Percentiles rank a stretch among this genome's conserved stretches.
Conservation (phyloP, 257 asterid species). For the Solanum paucissectum region DNA sequence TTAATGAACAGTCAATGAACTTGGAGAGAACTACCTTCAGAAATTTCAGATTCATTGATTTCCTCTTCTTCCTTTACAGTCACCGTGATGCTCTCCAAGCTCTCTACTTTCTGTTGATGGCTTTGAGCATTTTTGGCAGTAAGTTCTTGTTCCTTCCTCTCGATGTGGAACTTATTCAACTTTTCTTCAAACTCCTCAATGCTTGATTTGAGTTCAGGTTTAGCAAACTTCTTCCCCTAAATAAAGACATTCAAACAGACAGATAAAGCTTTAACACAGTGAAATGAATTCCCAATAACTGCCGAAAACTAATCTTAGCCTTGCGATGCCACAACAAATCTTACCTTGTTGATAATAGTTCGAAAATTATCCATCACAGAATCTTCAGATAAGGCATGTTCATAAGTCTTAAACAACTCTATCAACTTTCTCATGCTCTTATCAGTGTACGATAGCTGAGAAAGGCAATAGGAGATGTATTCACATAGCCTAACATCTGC, state of each 20-base stretch:
- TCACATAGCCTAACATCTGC: constrained; percentile 85
- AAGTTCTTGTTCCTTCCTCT: constrained; percentile 73
- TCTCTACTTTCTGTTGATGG: constrained; percentile 55
- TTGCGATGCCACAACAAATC: background rate
- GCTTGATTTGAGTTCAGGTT: constrained; percentile 73
- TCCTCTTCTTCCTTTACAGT: constrained; percentile 36
- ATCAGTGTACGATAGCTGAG: constrained; percentile 85
- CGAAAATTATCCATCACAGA: constrained; percentile 75
- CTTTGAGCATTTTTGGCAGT: constrained; percentile 74
- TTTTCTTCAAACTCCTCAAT: constrained; percentile 90
- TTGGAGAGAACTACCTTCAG: constrained; percentile 45
- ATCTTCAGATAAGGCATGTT: constrained; percentile 73
- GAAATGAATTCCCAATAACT: background rate
- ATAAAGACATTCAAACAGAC: background rate
- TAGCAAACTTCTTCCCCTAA: constrained; percentile 83
- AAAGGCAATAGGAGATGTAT: constrained; percentile 86
- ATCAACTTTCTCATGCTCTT: constrained; percentile 83
- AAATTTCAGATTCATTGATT: constrained; percentile 48
- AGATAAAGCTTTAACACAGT: background rate
- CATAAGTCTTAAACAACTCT: constrained; percentile 72
- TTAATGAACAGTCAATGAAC: background rate
- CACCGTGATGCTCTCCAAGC: constrained; percentile 25
- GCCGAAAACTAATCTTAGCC: background rate
- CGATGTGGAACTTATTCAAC: constrained; percentile 57
- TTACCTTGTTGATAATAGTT: constrained; percentile 76